Evolutionary conservation across 2,329 filamentous ascomycete genomes (phyloP).

Genomic region (Meredithiella fracta): DNA sequence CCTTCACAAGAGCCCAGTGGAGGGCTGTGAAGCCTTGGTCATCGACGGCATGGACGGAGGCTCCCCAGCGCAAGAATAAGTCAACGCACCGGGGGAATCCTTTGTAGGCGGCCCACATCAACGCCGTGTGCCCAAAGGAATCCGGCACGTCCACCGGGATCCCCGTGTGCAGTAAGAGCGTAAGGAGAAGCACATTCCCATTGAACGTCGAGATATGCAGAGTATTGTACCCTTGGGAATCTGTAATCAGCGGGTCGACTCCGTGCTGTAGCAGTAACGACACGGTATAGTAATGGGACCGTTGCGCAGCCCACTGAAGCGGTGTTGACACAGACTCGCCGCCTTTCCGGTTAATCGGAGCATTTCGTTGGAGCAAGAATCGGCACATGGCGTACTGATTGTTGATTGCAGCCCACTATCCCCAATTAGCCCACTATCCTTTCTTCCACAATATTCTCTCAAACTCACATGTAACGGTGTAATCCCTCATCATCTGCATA

Average conservation of each 20-base stretch:
- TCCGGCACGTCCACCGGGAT: conserved; percentile 88
- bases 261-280: conserved; percentile 81
- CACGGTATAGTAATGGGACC: conserved; percentile 92
- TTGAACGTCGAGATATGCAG: conserved; percentile 95
- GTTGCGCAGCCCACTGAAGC: conserved; percentile 90
- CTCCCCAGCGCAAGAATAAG: conserved; percentile 83
- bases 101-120: conserved; percentile 99
- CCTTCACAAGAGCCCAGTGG: conserved; percentile 94
- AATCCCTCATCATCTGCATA: conserved; percentile 81
- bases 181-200: conserved; percentile 79
- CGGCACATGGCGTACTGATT: conserved; percentile 97
- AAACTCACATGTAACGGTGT: conserved; percentile 75
- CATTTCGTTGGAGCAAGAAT: conserved; percentile 70
- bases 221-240: conserved; percentile 94
- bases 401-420: conserved; percentile 94
- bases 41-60: conserved; percentile 77
- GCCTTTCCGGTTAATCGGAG: conserved; percentile 86
- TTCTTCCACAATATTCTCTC: not conserved
- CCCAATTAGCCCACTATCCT: not conserved
- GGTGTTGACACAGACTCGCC: conserved; percentile 89
- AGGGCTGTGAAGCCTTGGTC: conserved; percentile 88
- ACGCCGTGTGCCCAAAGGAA: conserved; percentile 73
- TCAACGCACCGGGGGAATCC: conserved; percentile 87
- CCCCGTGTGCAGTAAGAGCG: conserved; percentile 82
- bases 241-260: conserved; percentile 80